phyloP scores from a whole-genome alignment of 768 basidiomycete genomes.

The Amyloporia xantha region DNA sequence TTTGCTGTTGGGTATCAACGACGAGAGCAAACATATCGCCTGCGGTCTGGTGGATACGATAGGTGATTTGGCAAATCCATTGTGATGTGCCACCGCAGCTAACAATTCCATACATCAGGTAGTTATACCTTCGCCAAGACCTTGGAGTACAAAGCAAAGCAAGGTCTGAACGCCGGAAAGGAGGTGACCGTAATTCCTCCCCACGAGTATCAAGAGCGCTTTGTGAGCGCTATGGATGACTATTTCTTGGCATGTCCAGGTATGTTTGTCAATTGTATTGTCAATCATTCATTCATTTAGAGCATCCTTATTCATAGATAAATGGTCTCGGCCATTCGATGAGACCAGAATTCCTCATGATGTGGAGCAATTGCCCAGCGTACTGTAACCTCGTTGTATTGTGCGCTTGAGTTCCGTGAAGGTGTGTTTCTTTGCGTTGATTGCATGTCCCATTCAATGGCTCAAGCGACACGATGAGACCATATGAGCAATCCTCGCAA shows the following conservation, averaged over 20 bases:
- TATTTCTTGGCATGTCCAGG: slow-evolving; percentile 79
- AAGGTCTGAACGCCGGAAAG: slow-evolving; percentile 60
- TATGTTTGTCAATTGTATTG: slow-evolving; percentile 23
- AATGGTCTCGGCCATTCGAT: slow-evolving; percentile 32
- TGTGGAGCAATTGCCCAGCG: slow-evolving; percentile 24
- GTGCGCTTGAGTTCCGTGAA: not conserved
- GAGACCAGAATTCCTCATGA: slow-evolving; percentile 24
- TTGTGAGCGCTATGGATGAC: slow-evolving; percentile 61
- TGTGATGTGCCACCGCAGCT: slow-evolving; percentile 1
- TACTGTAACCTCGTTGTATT: slow-evolving; percentile 17
- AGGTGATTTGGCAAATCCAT: slow-evolving; percentile 41
- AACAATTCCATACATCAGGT: slow-evolving; percentile 30
- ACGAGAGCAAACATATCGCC: slow-evolving; percentile 56
- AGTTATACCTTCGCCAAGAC: slow-evolving; percentile 85
- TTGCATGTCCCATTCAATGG: no score
- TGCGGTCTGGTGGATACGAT: slow-evolving; percentile 85
- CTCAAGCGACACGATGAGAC: no score
- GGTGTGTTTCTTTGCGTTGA: no score
- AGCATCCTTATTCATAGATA: slow-evolving; percentile 20
- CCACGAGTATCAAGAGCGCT: slow-evolving; percentile 71
- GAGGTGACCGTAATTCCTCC: slow-evolving; percentile 80
- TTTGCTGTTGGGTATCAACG: slow-evolving; percentile 68
- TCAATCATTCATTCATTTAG: not conserved
- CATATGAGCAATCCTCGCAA: no score
- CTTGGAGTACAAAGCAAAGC: slow-evolving; percentile 80